Evolutionary conservation across 306 rosid genomes (phyloP), one percentile per base, ranked within the genome.

Genomic region (Lathyrus tuberosus): DNA sequence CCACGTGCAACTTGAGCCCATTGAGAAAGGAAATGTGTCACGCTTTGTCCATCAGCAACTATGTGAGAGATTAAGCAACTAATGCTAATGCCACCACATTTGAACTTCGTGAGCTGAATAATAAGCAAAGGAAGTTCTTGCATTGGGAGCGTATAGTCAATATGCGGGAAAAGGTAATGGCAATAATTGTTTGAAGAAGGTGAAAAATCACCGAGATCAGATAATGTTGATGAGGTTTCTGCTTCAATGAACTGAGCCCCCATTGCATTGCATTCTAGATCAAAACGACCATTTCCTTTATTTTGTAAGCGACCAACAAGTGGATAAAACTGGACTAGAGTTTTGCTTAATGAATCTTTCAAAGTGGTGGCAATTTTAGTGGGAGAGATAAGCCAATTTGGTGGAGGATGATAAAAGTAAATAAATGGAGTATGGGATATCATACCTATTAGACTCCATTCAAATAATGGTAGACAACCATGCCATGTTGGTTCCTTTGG

Each of bases 301-400:
- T 82, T 84, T 1, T 30, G 74, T n/a, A 88, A 72, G 26, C 90
- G 90, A 51, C 90, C 92, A 0, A 90, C 90, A 0, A 86, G 41
- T 2, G 90, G 92, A 38, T 91, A 86, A 82, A 84, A 91, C 28
- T 83, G 80, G 48, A 83, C 89, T 2, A 91, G 60, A 7, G 72
- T 83, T 17, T 63, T 18, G 67, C 85, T 57, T 8, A 91, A 14
- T 0, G 97, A 88, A 64, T 44, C 75, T 42, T 46, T 86, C 28
- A 84, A 74, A 12, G 82, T 76, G 53, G 75, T 58, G 52, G 81
- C 20, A 10, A 86, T 78, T 10, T 47, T 20, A 12, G 60, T 37
- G 3, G 46, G 10, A 0, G 65, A 18, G 0, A 63, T 13, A 10
- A 69, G 56, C 66, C 71, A 65, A 14, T 48, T 62, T 37, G 46